Conservation (phyloP, 176 grass and related monocot genomes). For the maize (Zea mays) region DNA sequence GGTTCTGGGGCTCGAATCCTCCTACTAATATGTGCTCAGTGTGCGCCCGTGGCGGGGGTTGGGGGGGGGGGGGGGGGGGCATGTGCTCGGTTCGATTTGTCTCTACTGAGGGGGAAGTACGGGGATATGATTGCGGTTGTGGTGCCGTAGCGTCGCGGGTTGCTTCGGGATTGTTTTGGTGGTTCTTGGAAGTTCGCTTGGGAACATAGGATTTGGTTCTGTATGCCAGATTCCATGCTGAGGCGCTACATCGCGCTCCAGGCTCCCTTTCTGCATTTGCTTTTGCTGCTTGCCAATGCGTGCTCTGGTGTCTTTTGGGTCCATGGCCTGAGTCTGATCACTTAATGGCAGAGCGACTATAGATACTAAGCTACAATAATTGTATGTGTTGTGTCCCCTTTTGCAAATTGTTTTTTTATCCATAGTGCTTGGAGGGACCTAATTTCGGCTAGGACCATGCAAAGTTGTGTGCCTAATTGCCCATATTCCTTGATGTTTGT, state of each 20-base stretch:
- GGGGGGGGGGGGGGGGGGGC: no score
- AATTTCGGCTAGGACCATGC: neutral
- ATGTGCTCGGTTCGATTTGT: slow-evolving; percentile 30
- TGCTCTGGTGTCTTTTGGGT: neutral
- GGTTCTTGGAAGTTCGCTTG: neutral
- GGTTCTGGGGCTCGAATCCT: slow-evolving; percentile 1
- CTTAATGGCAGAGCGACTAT: neutral
- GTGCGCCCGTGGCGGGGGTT: neutral
- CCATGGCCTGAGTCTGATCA: neutral
- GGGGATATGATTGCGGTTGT: neutral
- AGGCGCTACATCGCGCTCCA: neutral
- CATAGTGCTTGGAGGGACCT: neutral
- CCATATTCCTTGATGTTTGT: neutral
- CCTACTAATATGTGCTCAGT: neutral
- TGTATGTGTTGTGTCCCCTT: neutral
- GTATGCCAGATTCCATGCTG: neutral
- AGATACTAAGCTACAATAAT: neutral
- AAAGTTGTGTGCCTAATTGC: neutral
- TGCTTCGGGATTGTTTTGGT: neutral
- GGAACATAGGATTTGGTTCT: slow-evolving; percentile 41
- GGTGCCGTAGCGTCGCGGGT: neutral
- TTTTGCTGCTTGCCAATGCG: neutral
- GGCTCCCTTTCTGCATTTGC: neutral
- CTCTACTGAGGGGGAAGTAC: neutral
- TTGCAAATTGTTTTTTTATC: neutral